Base-by-base conservation (phyloP, 108 stramenopile species). In the Cyclotella baltica region DNA sequence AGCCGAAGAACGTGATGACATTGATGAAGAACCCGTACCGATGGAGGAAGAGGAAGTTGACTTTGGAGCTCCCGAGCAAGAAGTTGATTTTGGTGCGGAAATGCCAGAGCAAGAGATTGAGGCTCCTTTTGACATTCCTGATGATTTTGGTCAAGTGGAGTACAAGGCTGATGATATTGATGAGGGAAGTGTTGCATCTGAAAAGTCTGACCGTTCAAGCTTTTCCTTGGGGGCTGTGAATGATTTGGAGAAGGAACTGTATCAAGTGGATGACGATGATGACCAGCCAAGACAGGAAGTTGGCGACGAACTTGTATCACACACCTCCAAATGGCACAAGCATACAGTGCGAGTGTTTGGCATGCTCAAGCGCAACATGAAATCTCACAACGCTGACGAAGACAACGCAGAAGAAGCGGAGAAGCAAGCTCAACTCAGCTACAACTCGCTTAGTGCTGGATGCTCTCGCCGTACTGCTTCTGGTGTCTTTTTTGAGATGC, bases 251-350 rank as follows among this genome's bases (percentile, higher is more conserved):
- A 76, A 67, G 29, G 78, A 84, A 50, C 70, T 78, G 29, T 72
- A 80, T 15, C 89, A 91, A 51, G 66, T 69, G 37, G 92, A 87
- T 40, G 81, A 88, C 13, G 85, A 75, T 16, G 86, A 77, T 27
- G 72, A 81, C 47, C 88, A 88, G 9, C 72, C 81, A 11, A 85
- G 91, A 16, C 88, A 90, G 72, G 88, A 75, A 9, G 73, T 85
- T 62, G 93, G 90, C 43, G 89, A 88, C 47, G 85, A 85, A 22
- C 50, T 77, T 33, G 80, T 78, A 19, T 87, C 87, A 1, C 84
- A 84, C 74, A 82, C 72, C 37, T 77, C 94, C 76, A 93, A 95
- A 73, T 96, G 96, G 97, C 96, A 96, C 86, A 93, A 92, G 53
- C 93, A 95, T 69, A 98, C 97, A 20, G 83, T 91, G 69, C 86